Percentiles rank a stretch among this genome's conserved stretches.
Conservation (phyloP, 1,139 yeast species). For the Debaryomyces robertsiae region DNA sequence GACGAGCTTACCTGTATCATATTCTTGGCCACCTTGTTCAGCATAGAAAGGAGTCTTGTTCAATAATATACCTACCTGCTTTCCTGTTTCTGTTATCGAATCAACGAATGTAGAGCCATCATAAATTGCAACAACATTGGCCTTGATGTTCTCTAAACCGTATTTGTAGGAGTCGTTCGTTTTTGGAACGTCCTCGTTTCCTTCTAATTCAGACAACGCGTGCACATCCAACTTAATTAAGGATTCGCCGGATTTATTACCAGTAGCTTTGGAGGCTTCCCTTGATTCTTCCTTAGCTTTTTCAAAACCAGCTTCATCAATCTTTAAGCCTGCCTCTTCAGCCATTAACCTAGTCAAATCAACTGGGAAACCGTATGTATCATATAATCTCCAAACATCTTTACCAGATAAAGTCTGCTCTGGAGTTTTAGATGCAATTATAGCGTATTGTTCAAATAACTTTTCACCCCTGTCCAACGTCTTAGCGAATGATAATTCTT, state of each 20-base stretch:
- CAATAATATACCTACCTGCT: constrained; percentile 76
- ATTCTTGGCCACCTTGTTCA: constrained; percentile 99
- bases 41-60: constrained; percentile 96
- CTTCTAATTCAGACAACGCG: constrained; percentile 67
- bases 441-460: constrained; percentile 89
- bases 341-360: constrained; percentile 98
- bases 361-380: constrained; percentile 99
- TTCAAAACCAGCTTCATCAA: constrained; percentile 90
- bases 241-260: constrained; percentile 57
- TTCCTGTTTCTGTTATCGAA: constrained; percentile 42
- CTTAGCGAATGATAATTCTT: constrained; percentile 90
- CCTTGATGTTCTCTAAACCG: constrained; percentile 61
- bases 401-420: constrained; percentile 82
- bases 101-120: constrained; percentile 65
- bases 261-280: constrained; percentile 93
- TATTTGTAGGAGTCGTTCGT: constrained; percentile 83
- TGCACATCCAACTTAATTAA: constrained; percentile 87
- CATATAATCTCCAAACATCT: constrained; percentile 98
- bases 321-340: constrained; percentile 92
- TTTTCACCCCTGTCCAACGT: constrained; percentile 98
- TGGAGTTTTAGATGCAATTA: constrained; percentile 73
- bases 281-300: constrained; percentile 83
- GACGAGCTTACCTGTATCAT: constrained; percentile 89
- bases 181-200: constrained; percentile 64
- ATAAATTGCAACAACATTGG: constrained; percentile 70